A percentile compares a stretch with the other conserved stretches of the same genome.
These are phyloP conservation scores for Hypoxylon sp. DNA, from an alignment of 2,329 filamentous ascomycete species.

Conservation along the genomic window DNA sequence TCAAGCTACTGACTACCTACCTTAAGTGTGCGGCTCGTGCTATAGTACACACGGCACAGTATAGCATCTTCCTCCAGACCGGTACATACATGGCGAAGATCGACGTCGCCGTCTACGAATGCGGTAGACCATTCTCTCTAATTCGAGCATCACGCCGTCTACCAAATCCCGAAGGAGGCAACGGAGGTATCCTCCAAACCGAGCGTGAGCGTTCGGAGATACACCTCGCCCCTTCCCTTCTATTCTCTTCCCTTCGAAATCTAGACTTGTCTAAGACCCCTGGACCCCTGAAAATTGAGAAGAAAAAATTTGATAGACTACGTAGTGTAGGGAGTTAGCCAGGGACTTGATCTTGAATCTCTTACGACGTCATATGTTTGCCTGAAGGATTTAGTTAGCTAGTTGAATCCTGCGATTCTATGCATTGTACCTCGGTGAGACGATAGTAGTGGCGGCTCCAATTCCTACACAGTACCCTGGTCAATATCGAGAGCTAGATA, in stretches of 20 bases:
- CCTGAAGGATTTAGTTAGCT: conserved; percentile 15
- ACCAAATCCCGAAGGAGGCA: not conserved
- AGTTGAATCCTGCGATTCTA: conserved; percentile 8
- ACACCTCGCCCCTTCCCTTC: not conserved
- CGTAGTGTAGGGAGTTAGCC: too few species aligned
- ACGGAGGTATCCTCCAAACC: not conserved
- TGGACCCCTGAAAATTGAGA: too few species aligned
- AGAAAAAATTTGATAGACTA: too few species aligned
- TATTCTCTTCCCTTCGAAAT: too few species aligned
- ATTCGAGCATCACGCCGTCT: not conserved
- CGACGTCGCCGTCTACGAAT: not conserved
- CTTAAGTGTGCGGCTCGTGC: not conserved
- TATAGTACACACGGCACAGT: too few species aligned
- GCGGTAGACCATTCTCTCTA: not conserved
- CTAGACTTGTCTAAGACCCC: too few species aligned
- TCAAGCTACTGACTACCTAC: not conserved
- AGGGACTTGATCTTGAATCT: too few species aligned
- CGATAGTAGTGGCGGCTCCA: not conserved
- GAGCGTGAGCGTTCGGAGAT: not conserved
- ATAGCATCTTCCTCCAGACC: too few species aligned
- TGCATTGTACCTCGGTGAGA: too few species aligned
- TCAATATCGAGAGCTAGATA: too few species aligned
- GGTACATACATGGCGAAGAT: not conserved
- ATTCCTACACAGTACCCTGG: too few species aligned
- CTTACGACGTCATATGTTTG: conserved; percentile 14